These are phyloP conservation scores for Biancaea sappan DNA, from an alignment of 306 rosid species.

Conservation along the genomic window DNA sequence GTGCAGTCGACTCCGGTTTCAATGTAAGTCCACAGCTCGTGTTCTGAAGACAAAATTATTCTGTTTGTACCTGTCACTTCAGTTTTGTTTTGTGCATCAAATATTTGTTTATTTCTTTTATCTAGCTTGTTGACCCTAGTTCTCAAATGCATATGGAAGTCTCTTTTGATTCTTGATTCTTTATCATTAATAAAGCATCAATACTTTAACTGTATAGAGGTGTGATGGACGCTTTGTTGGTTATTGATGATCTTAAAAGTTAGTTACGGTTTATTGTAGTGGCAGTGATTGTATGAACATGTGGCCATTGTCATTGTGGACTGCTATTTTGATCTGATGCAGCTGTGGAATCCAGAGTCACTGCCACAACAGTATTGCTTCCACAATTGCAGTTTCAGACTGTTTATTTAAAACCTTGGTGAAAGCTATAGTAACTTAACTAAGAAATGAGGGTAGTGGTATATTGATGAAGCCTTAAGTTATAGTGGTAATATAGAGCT, in stretches of 20 bases:
- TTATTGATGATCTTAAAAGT: neutral
- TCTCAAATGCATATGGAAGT: conserved; percentile 10
- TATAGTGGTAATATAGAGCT: too few relatives aligned
- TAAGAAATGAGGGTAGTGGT: conserved; percentile 1
- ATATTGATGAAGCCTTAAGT: neutral
- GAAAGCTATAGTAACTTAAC: neutral
- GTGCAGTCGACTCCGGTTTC: conserved; percentile 87
- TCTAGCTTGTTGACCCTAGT: conserved; percentile 4
- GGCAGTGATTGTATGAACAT: neutral
- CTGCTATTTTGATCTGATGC: neutral
- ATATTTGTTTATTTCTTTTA: conserved; percentile 20
- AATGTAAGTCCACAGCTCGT: conserved; percentile 61
- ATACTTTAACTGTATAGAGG: conserved; percentile 10
- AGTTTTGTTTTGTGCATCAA: neutral
- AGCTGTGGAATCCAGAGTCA: neutral
- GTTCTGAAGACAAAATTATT: conserved; percentile 10
- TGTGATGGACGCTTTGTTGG: conserved; percentile 6
- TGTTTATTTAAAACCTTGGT: neutral
- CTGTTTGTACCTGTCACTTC: conserved; percentile 1
- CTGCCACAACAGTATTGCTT: neutral
- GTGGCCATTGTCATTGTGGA: neutral
- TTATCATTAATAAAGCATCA: conserved; percentile 17
- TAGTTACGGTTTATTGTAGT: neutral
- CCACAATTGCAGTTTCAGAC: neutral
- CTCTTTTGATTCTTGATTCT: conserved; percentile 6